Percentiles rank a stretch among this genome's conserved stretches.
Conservation (phyloP, 2,329 filamentous ascomycete species). For the Aspergillus latus region DNA sequence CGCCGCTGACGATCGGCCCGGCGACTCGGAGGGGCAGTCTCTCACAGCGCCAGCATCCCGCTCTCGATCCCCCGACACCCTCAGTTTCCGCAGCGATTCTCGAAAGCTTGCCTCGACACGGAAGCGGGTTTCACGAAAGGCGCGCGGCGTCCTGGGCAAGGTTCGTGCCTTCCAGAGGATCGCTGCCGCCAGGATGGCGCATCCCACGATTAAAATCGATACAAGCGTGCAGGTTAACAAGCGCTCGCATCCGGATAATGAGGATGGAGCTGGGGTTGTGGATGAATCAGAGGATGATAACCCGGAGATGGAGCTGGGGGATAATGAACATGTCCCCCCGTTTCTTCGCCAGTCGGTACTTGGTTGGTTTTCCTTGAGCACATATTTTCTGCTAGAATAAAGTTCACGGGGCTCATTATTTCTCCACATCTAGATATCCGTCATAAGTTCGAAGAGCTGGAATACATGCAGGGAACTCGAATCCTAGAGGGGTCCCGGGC, state of each 20-base stretch:
- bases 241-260: constrained; percentile 39
- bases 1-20: constrained; percentile 26
- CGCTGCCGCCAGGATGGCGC: constrained; percentile 44
- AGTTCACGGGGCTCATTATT: constrained; percentile 10
- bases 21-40: constrained; percentile 28
- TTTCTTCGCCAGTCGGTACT: constrained; percentile 40
- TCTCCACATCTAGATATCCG: constrained; percentile 51
- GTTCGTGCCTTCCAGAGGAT: constrained; percentile 42
- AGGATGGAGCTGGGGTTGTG: constrained; percentile 30
- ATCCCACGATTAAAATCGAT: constrained; percentile 42
- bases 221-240: constrained; percentile 41
- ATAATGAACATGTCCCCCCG: constrained; percentile 36
- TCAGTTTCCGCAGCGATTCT: constrained; percentile 31
- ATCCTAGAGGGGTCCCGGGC: constrained; percentile 48
- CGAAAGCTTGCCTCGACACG: constrained; percentile 33
- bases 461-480: constrained; percentile 60
- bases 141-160: constrained; percentile 43
- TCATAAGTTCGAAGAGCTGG: constrained; percentile 61
- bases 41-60: constrained; percentile 32
- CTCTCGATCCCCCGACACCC: constrained; percentile 33
- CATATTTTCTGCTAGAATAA: background rate
- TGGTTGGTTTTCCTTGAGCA: constrained; percentile 32
- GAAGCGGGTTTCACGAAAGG: constrained; percentile 39
- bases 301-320: constrained; percentile 27
- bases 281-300: constrained; percentile 30